Evolutionary conservation across 1,139 yeast genomes (phyloP).

Genomic region (Yamadazyma spencermartinsiae): DNA sequence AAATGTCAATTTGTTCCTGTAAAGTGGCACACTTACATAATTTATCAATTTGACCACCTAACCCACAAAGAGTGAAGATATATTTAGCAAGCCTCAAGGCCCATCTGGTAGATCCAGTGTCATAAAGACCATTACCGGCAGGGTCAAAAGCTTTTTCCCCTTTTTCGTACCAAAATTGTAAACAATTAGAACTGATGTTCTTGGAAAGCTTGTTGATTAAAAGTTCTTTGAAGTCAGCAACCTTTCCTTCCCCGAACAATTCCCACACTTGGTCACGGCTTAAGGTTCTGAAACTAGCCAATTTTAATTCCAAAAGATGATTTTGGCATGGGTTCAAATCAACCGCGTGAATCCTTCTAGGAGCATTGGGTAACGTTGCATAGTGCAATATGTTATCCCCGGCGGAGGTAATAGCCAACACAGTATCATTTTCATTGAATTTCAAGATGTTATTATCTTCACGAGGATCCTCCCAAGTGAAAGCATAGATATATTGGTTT

Average conservation of each 20-base stretch:
- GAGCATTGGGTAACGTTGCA: constrained; percentile 70
- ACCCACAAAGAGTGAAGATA: constrained; percentile 59
- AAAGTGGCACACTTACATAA: constrained; percentile 61
- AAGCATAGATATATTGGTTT: constrained; percentile 79
- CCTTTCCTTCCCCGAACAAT: constrained; percentile 73
- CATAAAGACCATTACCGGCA: constrained; percentile 59
- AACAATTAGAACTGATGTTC: constrained; percentile 73
- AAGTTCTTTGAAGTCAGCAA: constrained; percentile 46
- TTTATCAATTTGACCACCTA: constrained; percentile 49
- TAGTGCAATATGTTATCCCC: constrained; percentile 79
- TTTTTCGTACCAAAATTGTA: constrained; percentile 75
- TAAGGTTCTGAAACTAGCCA: constrained; percentile 65
- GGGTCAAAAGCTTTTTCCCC: constrained; percentile 58
- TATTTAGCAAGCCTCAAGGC: constrained; percentile 68
- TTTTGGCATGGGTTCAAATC: constrained; percentile 84
- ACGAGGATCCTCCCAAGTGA: constrained; percentile 89
- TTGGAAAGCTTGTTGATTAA: constrained; percentile 60
- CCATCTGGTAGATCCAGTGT: constrained; percentile 87
- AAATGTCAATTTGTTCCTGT: constrained; percentile 60
- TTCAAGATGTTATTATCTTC: constrained; percentile 71
- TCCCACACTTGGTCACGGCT: constrained; percentile 67
- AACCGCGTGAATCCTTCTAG: constrained; percentile 78
- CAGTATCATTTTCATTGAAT: constrained; percentile 63
- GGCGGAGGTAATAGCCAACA: constrained; percentile 81
- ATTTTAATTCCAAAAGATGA: constrained; percentile 73